Base-by-base conservation (phyloP, 2,329 filamentous ascomycete species). In the Cladosporium sp. region DNA sequence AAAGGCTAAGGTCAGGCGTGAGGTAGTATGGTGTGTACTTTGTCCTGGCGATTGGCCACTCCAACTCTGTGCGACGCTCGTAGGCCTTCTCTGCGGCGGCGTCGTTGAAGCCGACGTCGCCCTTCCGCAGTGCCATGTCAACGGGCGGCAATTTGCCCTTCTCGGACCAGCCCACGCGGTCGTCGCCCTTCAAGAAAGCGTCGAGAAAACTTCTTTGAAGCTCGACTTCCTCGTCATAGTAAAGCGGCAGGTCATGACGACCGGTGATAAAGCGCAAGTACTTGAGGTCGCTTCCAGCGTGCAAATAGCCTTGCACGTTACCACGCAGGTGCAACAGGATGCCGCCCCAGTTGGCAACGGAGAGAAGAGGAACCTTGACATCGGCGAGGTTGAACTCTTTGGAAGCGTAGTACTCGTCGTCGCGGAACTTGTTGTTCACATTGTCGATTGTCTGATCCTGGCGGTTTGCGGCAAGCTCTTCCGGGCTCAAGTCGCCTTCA, bases 231-330 rank as follows among this genome's bases (percentile, higher is more conserved):
- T 91, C 86, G 1, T 83, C 75, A 72, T 91, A 90, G 77, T 91
- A 92, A 74, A 91, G 91, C 0, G 89, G 89, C 1, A 91, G 79
- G 70, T 91, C 89, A 68, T 92, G 89, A 0, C 89, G 83, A 1
- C 89, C 89, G 0, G 85, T 88, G 72, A 91, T 89, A 73, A 91
- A 86, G 7, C 89, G 84, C 0, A 91, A 80, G 69, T 89, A 92
- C 74, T 91, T 91, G 67, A 87, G 79, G 66, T 86, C 80, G 0
- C 88, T 91, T 0, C 88, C 87, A 0, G 89, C 88, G 57, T 87
- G 81, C 1, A 79, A 78, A 65, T 84, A 91, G 0, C 89, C 89
- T 70, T 89, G 82, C 8, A 91, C 81, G 69, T 91, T 91, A 2
- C 89, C 89, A 8, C 89, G 82, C 5, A 91, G 80, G 69, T 91